These are phyloP conservation scores for Phialocephala subalpina DNA, from an alignment of 2,329 filamentous ascomycete species.

Conservation along the genomic window DNA sequence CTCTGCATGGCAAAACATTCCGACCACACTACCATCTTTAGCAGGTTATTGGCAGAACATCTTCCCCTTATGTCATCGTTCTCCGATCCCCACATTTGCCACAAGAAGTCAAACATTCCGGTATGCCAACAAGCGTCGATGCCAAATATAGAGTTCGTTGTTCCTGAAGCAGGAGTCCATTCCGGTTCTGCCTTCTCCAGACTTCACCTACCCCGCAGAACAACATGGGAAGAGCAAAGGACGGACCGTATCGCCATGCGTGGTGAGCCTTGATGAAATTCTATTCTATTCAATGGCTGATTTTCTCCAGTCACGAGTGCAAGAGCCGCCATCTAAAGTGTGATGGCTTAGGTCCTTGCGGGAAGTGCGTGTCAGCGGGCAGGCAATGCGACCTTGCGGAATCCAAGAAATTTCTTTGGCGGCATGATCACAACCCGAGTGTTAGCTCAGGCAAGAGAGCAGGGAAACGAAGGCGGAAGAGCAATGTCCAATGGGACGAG, in stretches of 20 bases:
- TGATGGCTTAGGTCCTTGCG: neutral
- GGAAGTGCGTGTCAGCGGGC: neutral
- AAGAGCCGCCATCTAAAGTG: constrained; percentile 6
- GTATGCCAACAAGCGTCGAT: neutral
- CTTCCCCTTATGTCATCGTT: neutral
- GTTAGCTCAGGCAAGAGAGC: neutral
- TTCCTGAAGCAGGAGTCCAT: constrained; percentile 3
- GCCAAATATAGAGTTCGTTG: neutral
- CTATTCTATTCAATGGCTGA: neutral
- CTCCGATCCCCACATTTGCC: neutral
- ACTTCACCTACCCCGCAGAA: neutral
- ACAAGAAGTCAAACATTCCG: constrained; percentile 5
- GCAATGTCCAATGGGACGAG: neutral
- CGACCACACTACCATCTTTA: neutral
- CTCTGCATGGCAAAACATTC: neutral
- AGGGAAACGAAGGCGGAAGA: neutral
- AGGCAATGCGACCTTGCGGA: neutral
- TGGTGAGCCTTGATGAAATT: neutral
- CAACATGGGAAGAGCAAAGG: constrained; percentile 4
- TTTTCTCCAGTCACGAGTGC: neutral
- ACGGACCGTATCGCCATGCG: constrained; percentile 5
- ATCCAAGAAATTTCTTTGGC: neutral
- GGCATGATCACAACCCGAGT: constrained; percentile 10
- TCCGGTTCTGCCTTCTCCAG: neutral
- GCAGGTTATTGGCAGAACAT: neutral